These are phyloP conservation scores for Candida vaughaniae DNA, from an alignment of 805 yeast genomes.

Conservation along the genomic window DNA sequence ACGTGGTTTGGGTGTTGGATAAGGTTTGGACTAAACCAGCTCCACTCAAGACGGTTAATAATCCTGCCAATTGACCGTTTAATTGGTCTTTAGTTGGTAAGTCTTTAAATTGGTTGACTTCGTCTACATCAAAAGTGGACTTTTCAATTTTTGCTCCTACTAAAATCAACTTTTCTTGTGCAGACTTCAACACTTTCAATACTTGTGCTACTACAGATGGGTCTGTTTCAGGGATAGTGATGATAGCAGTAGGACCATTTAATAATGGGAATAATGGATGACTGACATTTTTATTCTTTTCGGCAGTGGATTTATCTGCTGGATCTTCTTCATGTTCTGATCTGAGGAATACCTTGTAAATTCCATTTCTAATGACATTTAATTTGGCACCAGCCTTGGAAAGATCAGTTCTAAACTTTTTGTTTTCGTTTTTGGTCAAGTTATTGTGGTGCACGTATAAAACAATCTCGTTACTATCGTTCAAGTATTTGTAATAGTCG, in stretches of 20 bases:
- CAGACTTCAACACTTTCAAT: slow-evolving; percentile 56
- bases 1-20: slow-evolving; percentile 61
- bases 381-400: slow-evolving; percentile 65
- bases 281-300: slow-evolving; percentile 38
- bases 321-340: slow-evolving; percentile 74
- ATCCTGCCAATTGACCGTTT: slow-evolving; percentile 79
- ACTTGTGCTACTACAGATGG: slow-evolving; percentile 67
- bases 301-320: slow-evolving; percentile 53
- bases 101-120: slow-evolving; percentile 63
- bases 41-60: slow-evolving; percentile 82
- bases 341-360: slow-evolving; percentile 76
- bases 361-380: slow-evolving; percentile 62
- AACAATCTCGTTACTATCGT: slow-evolving; percentile 67
- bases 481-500: slow-evolving; percentile 72
- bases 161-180: slow-evolving; percentile 72
- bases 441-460: slow-evolving; percentile 86
- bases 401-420: slow-evolving; percentile 59
- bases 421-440: slow-evolving; percentile 66
- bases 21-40: slow-evolving; percentile 84
- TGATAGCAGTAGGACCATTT: slow-evolving; percentile 82
- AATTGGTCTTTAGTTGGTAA: slow-evolving; percentile 70
- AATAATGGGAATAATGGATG: slow-evolving; percentile 75
- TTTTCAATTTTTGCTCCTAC: slow-evolving; percentile 84
- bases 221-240: slow-evolving; percentile 64
- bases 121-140: slow-evolving; percentile 48